Conservation (phyloP, 306 rosid genomes). For the Albizia julibrissin region DNA sequence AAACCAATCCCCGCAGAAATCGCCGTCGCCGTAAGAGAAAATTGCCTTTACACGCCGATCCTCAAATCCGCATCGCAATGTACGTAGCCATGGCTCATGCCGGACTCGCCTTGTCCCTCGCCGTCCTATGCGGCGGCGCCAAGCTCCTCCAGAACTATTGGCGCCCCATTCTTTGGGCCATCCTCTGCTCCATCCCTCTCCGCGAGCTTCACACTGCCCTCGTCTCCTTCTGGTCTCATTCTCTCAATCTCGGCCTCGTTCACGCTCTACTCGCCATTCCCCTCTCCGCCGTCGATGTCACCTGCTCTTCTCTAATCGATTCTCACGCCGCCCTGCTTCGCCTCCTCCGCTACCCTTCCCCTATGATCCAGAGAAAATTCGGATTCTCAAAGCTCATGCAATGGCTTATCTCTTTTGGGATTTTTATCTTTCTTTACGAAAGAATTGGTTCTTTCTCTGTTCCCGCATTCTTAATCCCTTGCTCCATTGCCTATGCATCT, state of each 20-base stretch:
- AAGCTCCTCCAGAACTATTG: conserved; percentile 9
- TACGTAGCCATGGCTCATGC: conserved; percentile 18
- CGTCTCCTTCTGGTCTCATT: conserved; percentile 1
- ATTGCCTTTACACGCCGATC: not conserved
- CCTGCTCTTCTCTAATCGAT: conserved; percentile 4
- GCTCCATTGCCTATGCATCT: not conserved
- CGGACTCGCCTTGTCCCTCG: not conserved
- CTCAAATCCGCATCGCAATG: conserved; percentile 5
- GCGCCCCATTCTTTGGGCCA: conserved; percentile 13
- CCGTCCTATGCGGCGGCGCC: not conserved
- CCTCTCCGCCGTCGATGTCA: not conserved
- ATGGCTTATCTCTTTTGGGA: conserved; percentile 16
- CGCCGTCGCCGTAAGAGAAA: conserved; percentile 2
- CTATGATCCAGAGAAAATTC: not conserved
- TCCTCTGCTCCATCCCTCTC: conserved; percentile 13
- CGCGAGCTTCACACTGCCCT: conserved; percentile 2
- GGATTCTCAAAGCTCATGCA: conserved; percentile 9
- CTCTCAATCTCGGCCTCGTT: conserved; percentile 2
- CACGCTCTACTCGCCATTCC: not conserved
- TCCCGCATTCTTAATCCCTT: conserved; percentile 14
- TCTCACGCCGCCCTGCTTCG: conserved; percentile 13
- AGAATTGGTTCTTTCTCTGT: not conserved
- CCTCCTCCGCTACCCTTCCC: not conserved
- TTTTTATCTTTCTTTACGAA: not conserved
- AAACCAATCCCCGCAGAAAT: not conserved